Percentiles rank a stretch among this genome's conserved stretches.
Evolutionary conservation across 768 basidiomycete species (phyloP).

Genomic region (Tricholoma sp.): DNA sequence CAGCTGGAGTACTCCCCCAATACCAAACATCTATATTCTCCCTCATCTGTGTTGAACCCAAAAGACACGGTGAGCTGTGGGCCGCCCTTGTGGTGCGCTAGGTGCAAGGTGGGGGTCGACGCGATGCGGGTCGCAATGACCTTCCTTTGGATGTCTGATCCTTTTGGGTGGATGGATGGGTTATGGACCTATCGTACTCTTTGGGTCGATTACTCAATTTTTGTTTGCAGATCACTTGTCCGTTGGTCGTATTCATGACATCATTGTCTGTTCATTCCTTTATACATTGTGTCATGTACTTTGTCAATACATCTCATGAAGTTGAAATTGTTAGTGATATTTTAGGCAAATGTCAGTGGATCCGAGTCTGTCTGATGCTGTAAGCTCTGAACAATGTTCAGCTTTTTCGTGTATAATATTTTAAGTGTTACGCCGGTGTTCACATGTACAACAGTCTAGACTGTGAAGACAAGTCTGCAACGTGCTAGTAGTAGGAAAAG

Average conservation of each 20-base stretch:
- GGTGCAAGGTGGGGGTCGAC: slow-evolving; percentile 67
- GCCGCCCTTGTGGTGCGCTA: slow-evolving; percentile 68
- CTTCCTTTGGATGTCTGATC: slow-evolving; percentile 92
- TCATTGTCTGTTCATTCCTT: too few species aligned
- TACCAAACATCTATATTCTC: slow-evolving; percentile 67
- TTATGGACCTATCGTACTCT: neutral
- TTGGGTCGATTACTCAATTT: neutral
- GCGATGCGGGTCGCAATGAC: slow-evolving; percentile 62
- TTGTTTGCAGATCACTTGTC: neutral
- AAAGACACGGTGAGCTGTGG: slow-evolving; percentile 54
- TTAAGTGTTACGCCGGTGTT: too few species aligned
- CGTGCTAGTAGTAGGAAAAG: too few species aligned
- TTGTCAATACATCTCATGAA: too few species aligned
- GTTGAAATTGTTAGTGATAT: too few species aligned
- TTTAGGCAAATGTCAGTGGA: too few species aligned
- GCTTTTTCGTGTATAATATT: too few species aligned
- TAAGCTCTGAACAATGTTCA: too few species aligned
- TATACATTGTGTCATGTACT: neutral
- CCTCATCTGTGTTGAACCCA: slow-evolving; percentile 68
- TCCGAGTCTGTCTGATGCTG: too few species aligned
- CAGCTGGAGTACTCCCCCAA: slow-evolving; percentile 65
- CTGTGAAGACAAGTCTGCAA: too few species aligned
- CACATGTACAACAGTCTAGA: too few species aligned
- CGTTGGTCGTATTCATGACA: neutral
- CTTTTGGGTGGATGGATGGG: slow-evolving; percentile 11